These are phyloP conservation scores for Noccaea caerulescens DNA, from an alignment of 345 rosid genomes.

Conservation along the genomic window DNA sequence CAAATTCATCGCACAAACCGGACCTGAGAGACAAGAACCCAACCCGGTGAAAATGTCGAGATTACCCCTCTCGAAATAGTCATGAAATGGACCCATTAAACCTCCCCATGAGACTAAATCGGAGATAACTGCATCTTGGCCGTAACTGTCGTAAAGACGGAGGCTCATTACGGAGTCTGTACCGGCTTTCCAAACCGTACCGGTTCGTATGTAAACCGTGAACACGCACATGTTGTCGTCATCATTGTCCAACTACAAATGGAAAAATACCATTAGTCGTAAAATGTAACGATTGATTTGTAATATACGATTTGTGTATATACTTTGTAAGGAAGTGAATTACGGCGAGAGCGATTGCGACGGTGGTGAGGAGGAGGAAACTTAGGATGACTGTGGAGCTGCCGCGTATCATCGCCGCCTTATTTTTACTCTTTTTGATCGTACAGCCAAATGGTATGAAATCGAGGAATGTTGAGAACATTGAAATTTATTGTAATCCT, in stretches of 20 bases:
- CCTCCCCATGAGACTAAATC: conserved; percentile 84
- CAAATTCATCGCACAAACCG: conserved; percentile 73
- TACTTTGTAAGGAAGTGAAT: conserved; percentile 6
- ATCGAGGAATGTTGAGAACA: conserved; percentile 3
- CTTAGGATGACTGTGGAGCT: conserved; percentile 34
- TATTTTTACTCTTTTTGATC: conserved; percentile 11
- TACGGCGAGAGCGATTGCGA: conserved; percentile 34
- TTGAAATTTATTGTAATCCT: conserved; percentile 20
- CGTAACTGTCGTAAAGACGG: conserved; percentile 55
- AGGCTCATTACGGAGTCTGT: conserved; percentile 73
- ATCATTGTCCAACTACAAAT: conserved; percentile 31
- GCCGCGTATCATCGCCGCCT: conserved; percentile 24
- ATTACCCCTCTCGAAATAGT: conserved; percentile 91
- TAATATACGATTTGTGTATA: background rate
- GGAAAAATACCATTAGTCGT: background rate
- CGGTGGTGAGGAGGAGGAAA: conserved; percentile 35
- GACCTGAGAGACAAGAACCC: conserved; percentile 56
- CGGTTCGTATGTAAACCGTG: conserved; percentile 73
- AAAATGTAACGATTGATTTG: background rate
- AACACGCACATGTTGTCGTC: conserved; percentile 62
- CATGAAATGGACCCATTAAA: conserved; percentile 64
- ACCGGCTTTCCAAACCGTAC: conserved; percentile 80
- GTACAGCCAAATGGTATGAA: conserved; percentile 15
- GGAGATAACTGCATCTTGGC: conserved; percentile 44
- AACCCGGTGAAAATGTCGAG: conserved; percentile 83